Percentiles rank a stretch among this genome's conserved stretches.
These are phyloP conservation scores for Capsella rubella DNA, from an alignment of 441 rosid genomes.

Conservation along the genomic window DNA sequence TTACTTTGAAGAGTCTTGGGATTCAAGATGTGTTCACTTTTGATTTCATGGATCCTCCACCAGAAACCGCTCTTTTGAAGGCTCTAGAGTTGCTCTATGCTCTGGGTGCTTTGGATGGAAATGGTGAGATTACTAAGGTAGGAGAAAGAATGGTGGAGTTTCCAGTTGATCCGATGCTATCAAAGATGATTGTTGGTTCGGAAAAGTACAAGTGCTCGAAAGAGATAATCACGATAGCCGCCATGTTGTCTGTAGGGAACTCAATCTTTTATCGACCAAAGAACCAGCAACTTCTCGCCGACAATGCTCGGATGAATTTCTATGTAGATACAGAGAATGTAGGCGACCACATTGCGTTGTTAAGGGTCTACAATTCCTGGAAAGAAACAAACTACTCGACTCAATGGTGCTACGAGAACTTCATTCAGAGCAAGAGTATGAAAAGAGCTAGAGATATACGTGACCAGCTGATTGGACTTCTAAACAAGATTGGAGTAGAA, in stretches of 20 bases:
- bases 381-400: constrained; percentile 86
- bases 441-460: constrained; percentile 92
- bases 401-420: constrained; percentile 93
- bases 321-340: constrained; percentile 68
- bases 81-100: constrained; percentile 88
- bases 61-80: constrained; percentile 79
- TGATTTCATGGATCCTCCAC: constrained; percentile 99
- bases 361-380: constrained; percentile 91
- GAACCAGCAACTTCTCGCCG: constrained; percentile 91
- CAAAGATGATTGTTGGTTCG: constrained; percentile 92
- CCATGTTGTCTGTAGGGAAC: constrained; percentile 92
- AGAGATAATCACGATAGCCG: constrained; percentile 82
- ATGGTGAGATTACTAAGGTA: constrained; percentile 82
- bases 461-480: constrained; percentile 83
- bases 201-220: constrained; percentile 84
- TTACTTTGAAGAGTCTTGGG: constrained; percentile 89
- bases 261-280: constrained; percentile 92
- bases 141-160: constrained; percentile 97
- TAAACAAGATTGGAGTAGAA: constrained; percentile 91
- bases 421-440: constrained; percentile 86
- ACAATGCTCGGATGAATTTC: constrained; percentile 82
- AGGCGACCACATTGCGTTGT: constrained; percentile 90
- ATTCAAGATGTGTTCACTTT: constrained; percentile 79
- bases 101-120: constrained; percentile 80
- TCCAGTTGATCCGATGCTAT: constrained; percentile 91